phyloP scores from a whole-genome alignment of 768 basidiomycete genomes.

The Chalciporus pseudorubinellus region DNA sequence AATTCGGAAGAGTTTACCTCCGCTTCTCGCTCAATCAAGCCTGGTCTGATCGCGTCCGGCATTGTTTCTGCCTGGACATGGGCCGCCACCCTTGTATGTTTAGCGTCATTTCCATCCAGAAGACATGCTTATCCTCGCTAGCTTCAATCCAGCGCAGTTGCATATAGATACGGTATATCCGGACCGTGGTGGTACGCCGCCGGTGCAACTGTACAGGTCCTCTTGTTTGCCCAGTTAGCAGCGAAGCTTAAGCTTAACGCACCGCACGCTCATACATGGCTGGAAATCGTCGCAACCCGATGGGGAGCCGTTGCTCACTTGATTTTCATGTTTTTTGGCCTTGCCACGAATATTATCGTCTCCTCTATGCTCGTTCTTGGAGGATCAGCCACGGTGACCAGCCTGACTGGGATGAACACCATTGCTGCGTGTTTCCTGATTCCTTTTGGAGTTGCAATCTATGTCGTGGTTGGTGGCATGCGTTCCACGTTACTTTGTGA shows the following conservation, averaged over 20 bases:
- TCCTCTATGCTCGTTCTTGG: conserved; percentile 81
- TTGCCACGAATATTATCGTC: conserved; percentile 91
- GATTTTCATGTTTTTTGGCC: conserved; percentile 89
- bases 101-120: not conserved
- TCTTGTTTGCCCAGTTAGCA: conserved; percentile 89
- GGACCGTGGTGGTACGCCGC: conserved; percentile 92
- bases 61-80: conserved; percentile 96
- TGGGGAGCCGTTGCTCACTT: conserved; percentile 83
- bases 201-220: conserved; percentile 84
- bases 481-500: conserved; percentile 83
- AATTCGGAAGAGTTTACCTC: conserved; percentile 85
- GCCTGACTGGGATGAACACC: conserved; percentile 87
- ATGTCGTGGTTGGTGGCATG: conserved; percentile 87
- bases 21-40: conserved; percentile 81
- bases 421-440: conserved; percentile 91
- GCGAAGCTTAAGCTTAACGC: conserved; percentile 92
- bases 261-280: conserved; percentile 81
- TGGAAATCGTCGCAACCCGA: conserved; percentile 72
- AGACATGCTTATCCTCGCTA: conserved; percentile 21
- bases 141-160: conserved; percentile 81
- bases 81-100: conserved; percentile 67
- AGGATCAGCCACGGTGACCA: conserved; percentile 83
- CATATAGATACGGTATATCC: conserved; percentile 81
- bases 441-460: conserved; percentile 83
- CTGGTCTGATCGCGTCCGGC: conserved; percentile 88